These are phyloP conservation scores for Gossypium gossypioides DNA, from an alignment of 441 rosid species.

Conservation along the genomic window DNA sequence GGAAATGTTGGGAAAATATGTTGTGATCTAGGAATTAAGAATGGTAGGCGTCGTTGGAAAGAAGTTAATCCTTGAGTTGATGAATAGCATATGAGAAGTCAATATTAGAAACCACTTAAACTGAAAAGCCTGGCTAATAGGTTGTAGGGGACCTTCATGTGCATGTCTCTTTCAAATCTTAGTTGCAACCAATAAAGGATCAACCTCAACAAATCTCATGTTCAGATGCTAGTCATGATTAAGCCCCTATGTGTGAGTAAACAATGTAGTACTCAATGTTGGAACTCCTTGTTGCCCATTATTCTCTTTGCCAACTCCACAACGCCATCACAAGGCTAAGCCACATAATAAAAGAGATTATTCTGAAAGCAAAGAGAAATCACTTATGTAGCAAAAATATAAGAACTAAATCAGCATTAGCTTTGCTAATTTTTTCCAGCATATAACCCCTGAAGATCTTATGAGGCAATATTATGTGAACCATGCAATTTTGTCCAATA, in stretches of 20 bases:
- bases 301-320: not conserved
- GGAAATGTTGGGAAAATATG: not conserved
- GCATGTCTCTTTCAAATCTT: not conserved
- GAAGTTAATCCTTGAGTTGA: not conserved
- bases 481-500: not conserved
- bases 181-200: not conserved
- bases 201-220: not conserved
- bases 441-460: not conserved
- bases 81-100: not conserved
- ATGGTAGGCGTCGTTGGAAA: not conserved
- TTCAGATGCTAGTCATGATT: not conserved
- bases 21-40: not conserved
- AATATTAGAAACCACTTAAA: not conserved
- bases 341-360: not conserved
- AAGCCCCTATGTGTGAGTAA: not conserved
- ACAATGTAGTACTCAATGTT: not conserved
- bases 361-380: not conserved
- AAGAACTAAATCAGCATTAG: not conserved
- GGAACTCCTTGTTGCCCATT: constrained; percentile 2
- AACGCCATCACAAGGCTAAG: not conserved
- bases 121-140: not conserved
- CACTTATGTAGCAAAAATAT: not conserved
- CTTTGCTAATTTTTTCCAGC: not conserved
- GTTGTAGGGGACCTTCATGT: not conserved
- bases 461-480: not conserved